A percentile compares a stretch with the other conserved stretches of the same genome.
Evolutionary conservation across 768 basidiomycete species (phyloP).

Genomic region (Pisolithus marmoratus): DNA sequence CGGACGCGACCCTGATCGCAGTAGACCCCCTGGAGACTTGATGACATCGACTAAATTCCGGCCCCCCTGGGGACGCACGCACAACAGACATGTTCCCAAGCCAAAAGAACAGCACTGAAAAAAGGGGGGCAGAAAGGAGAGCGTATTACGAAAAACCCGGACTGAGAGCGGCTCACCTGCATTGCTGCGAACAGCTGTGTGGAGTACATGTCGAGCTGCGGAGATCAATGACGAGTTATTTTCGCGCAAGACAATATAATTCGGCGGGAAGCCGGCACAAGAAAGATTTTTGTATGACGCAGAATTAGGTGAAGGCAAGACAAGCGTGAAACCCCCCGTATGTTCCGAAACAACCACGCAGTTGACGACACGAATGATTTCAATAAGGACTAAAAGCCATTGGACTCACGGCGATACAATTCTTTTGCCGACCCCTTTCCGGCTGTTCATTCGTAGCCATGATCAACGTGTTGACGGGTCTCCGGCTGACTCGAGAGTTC

Average conservation of each 20-base stretch:
- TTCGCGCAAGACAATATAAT: neutral
- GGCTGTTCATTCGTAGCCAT: neutral
- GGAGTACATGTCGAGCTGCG: slow-evolving; percentile 57
- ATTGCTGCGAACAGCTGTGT: slow-evolving; percentile 62
- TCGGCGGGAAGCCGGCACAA: too few relatives aligned
- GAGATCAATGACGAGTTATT: neutral
- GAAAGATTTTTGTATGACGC: too few relatives aligned
- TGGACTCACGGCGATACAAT: slow-evolving; percentile 53
- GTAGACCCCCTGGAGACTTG: too few relatives aligned
- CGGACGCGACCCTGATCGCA: too few relatives aligned
- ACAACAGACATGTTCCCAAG: neutral
- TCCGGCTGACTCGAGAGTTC: slow-evolving; percentile 13
- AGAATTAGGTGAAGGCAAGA: too few relatives aligned
- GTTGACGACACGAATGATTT: neutral
- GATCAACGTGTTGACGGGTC: neutral
- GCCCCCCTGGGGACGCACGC: neutral
- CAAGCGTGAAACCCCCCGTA: too few relatives aligned
- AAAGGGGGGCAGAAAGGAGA: neutral
- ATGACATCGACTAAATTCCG: neutral
- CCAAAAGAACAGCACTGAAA: neutral
- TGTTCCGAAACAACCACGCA: neutral
- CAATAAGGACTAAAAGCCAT: neutral
- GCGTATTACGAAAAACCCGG: too few relatives aligned
- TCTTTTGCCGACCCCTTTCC: slow-evolving; percentile 24
- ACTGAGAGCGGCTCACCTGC: slow-evolving; percentile 43